Evolutionary conservation across 305 asterid genomes (phyloP).

Genomic region (Solanum hybrid): DNA sequence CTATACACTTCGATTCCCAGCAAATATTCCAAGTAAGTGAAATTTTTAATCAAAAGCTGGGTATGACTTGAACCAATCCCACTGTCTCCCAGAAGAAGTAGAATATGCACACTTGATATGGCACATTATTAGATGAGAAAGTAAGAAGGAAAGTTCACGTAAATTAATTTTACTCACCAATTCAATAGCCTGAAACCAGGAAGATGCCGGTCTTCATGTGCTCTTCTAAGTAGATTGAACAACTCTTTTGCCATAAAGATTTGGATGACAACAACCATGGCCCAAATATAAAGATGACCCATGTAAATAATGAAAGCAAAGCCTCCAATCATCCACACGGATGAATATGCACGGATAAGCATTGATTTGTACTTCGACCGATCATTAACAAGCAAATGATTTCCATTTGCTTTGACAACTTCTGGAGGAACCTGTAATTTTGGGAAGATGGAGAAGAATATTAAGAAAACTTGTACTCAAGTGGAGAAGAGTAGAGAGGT

Average conservation of each 20-base stretch:
- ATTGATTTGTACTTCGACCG: conserved; percentile 82
- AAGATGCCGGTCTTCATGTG: conserved; percentile 69
- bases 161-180: conserved; percentile 39
- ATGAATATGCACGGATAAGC: conserved; percentile 73
- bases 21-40: not conserved
- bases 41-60: not conserved
- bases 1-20: not conserved
- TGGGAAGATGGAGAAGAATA: not conserved
- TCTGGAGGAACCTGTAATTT: conserved; percentile 58
- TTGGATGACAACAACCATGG: conserved; percentile 85
- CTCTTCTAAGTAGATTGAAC: conserved; percentile 64
- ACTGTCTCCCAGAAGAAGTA: not conserved
- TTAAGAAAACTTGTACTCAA: not conserved
- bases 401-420: conserved; percentile 43
- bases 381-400: conserved; percentile 64
- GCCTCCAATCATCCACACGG: conserved; percentile 97
- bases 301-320: conserved; percentile 60
- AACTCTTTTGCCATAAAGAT: conserved; percentile 84
- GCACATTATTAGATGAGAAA: not conserved
- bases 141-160: not conserved
- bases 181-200: conserved; percentile 86
- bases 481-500: not conserved
- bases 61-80: not conserved
- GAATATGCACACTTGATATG: not conserved
- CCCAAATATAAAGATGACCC: conserved; percentile 97